Base-by-base conservation (phyloP, 345 rosid species). In the Hibiscus tridactylites region DNA sequence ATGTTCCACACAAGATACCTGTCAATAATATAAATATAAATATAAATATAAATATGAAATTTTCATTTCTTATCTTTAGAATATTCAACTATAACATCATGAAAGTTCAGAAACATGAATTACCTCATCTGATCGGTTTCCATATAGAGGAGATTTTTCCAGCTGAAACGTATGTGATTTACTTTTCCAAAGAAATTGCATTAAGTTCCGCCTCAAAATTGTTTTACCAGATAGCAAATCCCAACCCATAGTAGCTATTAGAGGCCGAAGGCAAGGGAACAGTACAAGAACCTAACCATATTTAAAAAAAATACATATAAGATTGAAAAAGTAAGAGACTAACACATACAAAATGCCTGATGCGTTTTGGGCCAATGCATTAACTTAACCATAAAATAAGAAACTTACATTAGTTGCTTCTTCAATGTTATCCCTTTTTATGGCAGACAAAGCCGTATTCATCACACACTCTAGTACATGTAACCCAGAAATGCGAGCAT, bases 201-300 rank as follows among this genome's bases (percentile, higher is more conserved):
- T 85, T 77, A 94, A 79, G 63, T 86, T 86, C 79, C 88, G 85
- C 69, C 97, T 86, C 61, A 79, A 73, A 70, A 77, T 67, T 53
- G 98, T 88, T 82, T 91, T 90, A 59, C 95, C 91, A 71, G 85
- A 77, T 79, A 94, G 79, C 49, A 94, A 80, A 85, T 94, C 98
- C 98, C 98, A 94, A 58, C 97, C 97, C 96, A 94, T 94, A 66
- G 88, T 87, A 75, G 97, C 98, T 72, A 91, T 88, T 52, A 94
- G 64, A 19, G 98, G 93, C 77, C 86, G 85, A 75, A 94, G 88
- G 72, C 87, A 85, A 9, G 96, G 98, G 79, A 85, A 88, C 73
- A 90, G 78, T 63, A 71, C 64, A 76, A 94, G 93, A 75, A 94
- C 75, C 98, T 94, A 81, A 54, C 54, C 59, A 19, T 19, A 54